Conservation (phyloP, 1,284 basidiomycete genomes). For the Sanghuangporus weigelae region DNA sequence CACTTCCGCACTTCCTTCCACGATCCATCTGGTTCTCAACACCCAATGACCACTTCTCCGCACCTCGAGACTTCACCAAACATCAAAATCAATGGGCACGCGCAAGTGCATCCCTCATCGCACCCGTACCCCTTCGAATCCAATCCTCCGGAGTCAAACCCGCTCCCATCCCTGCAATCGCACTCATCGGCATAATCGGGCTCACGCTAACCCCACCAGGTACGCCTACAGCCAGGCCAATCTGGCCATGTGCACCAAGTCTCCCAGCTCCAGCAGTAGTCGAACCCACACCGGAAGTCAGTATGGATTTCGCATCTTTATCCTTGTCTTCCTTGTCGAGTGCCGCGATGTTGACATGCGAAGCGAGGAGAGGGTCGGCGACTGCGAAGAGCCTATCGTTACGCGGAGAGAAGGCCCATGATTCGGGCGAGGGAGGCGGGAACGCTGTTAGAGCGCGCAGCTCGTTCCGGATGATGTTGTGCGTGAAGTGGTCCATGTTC, state of each 20-base stretch:
- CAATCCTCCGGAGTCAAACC: constrained; percentile 48
- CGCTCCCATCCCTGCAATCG: constrained; percentile 27
- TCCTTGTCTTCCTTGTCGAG: not conserved
- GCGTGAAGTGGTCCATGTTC: constrained; percentile 64
- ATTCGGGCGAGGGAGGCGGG: constrained; percentile 48
- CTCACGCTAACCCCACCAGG: not conserved
- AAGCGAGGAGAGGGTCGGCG: constrained; percentile 11
- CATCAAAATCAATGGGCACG: not conserved
- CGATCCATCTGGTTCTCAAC: too few species aligned
- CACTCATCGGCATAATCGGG: not conserved
- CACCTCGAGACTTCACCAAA: not conserved
- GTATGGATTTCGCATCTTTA: too few species aligned
- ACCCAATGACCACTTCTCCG: too few species aligned
- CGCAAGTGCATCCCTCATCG: constrained; percentile 37
- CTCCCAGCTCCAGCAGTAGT: not conserved
- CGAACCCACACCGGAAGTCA: not conserved
- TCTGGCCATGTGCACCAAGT: not conserved
- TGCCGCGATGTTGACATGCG: not conserved
- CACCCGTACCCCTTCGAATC: constrained; percentile 41
- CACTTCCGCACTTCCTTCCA: too few species aligned
- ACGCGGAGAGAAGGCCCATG: constrained; percentile 54
- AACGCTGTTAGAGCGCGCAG: constrained; percentile 50
- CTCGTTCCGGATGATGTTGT: constrained; percentile 61
- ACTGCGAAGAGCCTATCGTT: constrained; percentile 51
- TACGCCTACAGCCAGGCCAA: not conserved